Evolutionary conservation across 140 eudicot species (phyloP), one percentile per base, ranked within the genome.

Genomic region (Cichorium intybus): DNA sequence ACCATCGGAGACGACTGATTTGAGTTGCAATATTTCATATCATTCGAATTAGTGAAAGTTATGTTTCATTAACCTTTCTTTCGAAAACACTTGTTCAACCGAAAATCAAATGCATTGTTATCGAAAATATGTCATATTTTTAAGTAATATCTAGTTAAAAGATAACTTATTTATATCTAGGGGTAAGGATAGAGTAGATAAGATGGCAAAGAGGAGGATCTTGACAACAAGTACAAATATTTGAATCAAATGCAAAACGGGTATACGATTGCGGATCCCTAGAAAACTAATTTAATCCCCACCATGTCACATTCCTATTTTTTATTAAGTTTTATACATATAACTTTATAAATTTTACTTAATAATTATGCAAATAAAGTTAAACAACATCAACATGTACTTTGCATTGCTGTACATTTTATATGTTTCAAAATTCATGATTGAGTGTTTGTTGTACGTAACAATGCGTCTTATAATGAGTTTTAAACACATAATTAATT

Each of bases 201-300:
- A 17, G 18, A 70, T 22, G 14, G 57, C 22, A 20, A 59, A 26
- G 29, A 10, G 10, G 50, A 29, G 34, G 46, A 35, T 50, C 17
- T 24, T 24, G 28, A 6, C 23, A 39, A 21, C 67, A 72, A 53
- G 66, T 72, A 72, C 65, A 55, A 3, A 63, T 22, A 56, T 72
- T 72, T 72, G 71, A 72, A 62, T 62, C 39, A 54, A 72, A 54
- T 54, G 72, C 41, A 54, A 29, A 72, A 73, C 72, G 60, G 67
- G 72, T 43, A 63, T 64, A 47, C 10, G 56, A 56, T 63, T 63
- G 66, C 26, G n/a, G 78, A 73, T 73, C 78, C 72, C 78, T 29
- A 73, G 59, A 64, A 41, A 73, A 63, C 60, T 41, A 64, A 73
- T 64, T 21, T 62, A 71, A 52, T 41, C 57, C 71, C 31, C 68